Evolutionary conservation across 140 eudicot genomes (phyloP), one percentile per base, ranked within the genome.

Genomic region (Ambrosia hybrid): DNA sequence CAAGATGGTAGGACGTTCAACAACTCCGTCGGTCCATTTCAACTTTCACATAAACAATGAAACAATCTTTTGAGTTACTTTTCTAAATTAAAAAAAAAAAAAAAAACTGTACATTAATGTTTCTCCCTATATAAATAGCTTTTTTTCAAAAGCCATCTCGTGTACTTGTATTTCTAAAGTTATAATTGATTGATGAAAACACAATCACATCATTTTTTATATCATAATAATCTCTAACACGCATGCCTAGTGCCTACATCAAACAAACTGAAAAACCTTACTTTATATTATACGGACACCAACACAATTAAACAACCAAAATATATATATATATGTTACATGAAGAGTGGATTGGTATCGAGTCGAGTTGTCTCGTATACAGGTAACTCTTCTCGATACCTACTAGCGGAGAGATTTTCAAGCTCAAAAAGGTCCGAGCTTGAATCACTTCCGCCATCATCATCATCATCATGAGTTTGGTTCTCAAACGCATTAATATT

Each of bases 371-470:
- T 88, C 78, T 84, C 92, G 49, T 88, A 91, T 30, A 91, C 87
- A 3, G 98, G 96, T 73, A 91, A 80, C 75, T 91, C 98, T 65
- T 89, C 91, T 6, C 83, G 73, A 45, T 91, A 86, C 85, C 79
- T 77, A 5, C 71, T 76, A 8, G 78, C 81, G 0, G 85, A 75
- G 1, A 91, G 81, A 76, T 82, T 85, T 14, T 88, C 88, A 9
- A 91, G 84, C 76, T 91, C 98, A 14, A 91, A 91, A 3, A 91
- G 51, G 83, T 91, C 96, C 64, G 70, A 89, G 51, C 83, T 79
- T 0, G 83, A 73, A 15, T 74, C 78, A 33, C 82, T 78, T 8
- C 48, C 2, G 48, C 10, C 9, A 13, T 33, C 38, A 13, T 4
- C 67, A 64, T 85, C 82, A 0, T 68, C 88, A 1, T 81, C 34